Percentiles rank a stretch among this genome's conserved stretches.
These are phyloP conservation scores for Alternaria incomplexa DNA, from an alignment of 2,329 filamentous ascomycete species.

Conservation along the genomic window DNA sequence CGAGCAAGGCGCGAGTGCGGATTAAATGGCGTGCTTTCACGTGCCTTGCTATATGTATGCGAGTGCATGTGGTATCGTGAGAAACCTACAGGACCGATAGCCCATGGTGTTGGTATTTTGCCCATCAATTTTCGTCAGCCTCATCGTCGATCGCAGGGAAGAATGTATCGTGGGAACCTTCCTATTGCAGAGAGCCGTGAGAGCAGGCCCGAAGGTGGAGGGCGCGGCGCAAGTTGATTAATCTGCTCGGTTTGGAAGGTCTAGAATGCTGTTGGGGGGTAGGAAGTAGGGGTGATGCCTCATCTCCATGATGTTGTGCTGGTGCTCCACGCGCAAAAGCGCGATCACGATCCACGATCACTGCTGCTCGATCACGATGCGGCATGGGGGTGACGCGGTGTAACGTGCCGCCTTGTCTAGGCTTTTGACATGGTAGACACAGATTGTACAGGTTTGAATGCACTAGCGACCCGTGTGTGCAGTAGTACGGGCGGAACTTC, in stretches of 20 bases:
- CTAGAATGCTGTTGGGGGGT: neutral
- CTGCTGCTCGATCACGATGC: neutral
- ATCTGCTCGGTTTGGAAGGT: neutral
- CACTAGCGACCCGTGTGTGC: neutral
- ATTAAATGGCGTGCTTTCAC: neutral
- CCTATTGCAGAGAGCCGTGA: neutral
- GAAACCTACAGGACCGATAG: neutral
- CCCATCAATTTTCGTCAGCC: neutral
- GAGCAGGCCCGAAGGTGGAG: neutral
- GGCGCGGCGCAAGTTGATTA: neutral
- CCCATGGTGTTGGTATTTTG: neutral
- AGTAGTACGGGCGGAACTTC: neutral
- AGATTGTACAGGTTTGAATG: neutral
- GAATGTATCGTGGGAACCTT: neutral
- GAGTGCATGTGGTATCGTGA: neutral
- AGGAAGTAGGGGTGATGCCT: neutral
- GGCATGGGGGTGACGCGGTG: neutral
- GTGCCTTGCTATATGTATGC: neutral
- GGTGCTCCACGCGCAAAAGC: neutral
- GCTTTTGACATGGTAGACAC: neutral
- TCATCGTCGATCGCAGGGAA: neutral
- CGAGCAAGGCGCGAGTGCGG: neutral
- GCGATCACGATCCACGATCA: neutral
- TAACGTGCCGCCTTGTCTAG: neutral
- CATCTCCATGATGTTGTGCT: neutral